Conservation (phyloP, 2,329 filamentous ascomycete genomes). For the Colletotrichum godetiae region DNA sequence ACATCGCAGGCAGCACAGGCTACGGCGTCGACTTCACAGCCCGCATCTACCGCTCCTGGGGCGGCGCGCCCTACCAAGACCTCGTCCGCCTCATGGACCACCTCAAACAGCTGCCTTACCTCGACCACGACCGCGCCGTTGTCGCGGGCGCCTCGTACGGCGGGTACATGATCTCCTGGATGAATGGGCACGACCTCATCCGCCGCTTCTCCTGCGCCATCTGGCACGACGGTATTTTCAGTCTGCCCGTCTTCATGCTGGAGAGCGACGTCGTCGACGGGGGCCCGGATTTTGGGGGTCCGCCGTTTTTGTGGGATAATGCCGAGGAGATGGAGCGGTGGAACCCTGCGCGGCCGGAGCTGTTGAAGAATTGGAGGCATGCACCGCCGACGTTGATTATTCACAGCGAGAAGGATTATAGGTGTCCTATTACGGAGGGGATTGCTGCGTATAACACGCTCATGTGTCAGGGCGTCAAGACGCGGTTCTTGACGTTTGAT, state of each 20-base stretch:
- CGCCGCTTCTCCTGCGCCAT: slow-evolving; percentile 52
- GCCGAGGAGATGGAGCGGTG: slow-evolving; percentile 59
- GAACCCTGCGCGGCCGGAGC: slow-evolving; percentile 58
- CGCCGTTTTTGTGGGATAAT: slow-evolving; percentile 55
- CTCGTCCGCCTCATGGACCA: slow-evolving; percentile 64
- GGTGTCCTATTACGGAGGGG: slow-evolving; percentile 61
- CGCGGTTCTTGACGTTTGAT: slow-evolving; percentile 77
- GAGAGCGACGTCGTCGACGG: slow-evolving; percentile 43
- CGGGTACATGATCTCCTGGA: slow-evolving; percentile 72
- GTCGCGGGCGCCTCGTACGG: slow-evolving; percentile 66
- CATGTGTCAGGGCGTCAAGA: slow-evolving; percentile 74
- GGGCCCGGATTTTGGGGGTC: slow-evolving; percentile 52
- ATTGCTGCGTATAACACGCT: slow-evolving; percentile 79
- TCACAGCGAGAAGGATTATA: slow-evolving; percentile 77
- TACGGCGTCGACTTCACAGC: slow-evolving; percentile 58
- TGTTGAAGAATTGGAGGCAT: slow-evolving; percentile 69
- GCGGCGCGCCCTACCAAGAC: slow-evolving; percentile 65
- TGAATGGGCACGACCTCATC: slow-evolving; percentile 64
- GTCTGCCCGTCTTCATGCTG: slow-evolving; percentile 43
- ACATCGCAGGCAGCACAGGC: slow-evolving; percentile 67
- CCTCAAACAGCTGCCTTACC: slow-evolving; percentile 61
- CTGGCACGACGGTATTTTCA: slow-evolving; percentile 61
- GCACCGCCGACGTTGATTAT: slow-evolving; percentile 76
- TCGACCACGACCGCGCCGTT: slow-evolving; percentile 65
- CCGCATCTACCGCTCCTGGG: slow-evolving; percentile 62